These are phyloP conservation scores for Discostella stelligeroides DNA, from an alignment of 108 stramenopile genomes.

Conservation along the genomic window DNA sequence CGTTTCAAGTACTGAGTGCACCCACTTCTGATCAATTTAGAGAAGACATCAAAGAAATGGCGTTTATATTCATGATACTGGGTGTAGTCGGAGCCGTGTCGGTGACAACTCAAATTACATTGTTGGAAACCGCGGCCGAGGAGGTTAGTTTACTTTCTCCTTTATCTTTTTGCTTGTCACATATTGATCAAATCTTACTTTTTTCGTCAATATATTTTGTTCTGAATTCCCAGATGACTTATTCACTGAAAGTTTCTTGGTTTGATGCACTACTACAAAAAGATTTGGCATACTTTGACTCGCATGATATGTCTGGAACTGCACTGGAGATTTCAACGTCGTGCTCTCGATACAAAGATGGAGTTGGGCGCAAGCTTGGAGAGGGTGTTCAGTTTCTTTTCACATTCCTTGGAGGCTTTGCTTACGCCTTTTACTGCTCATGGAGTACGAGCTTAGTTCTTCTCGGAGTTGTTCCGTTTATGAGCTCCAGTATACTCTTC, in stretches of 20 bases:
- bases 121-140: conserved; percentile 2
- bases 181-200: too few relatives aligned
- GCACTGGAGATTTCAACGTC: conserved; percentile 12
- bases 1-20: conserved; percentile 1
- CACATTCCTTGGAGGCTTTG: conserved; percentile 45
- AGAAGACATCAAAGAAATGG: conserved; percentile 4
- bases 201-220: too few relatives aligned
- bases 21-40: conserved; percentile 1
- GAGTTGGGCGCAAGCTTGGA: conserved; percentile 1
- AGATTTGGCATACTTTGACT: conserved; percentile 69
- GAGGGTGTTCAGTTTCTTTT: conserved; percentile 41
- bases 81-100: too few relatives aligned
- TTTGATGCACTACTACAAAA: conserved; percentile 59
- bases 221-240: too few relatives aligned
- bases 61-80: background rate
- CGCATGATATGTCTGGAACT: conserved; percentile 50
- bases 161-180: too few relatives aligned
- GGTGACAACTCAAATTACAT: background rate
- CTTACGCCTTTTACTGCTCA: conserved; percentile 38
- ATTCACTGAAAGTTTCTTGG: conserved; percentile 24
- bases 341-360: too few relatives aligned
- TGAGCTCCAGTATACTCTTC: conserved; percentile 40
- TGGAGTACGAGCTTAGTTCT: conserved; percentile 51
- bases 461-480: conserved; percentile 52
- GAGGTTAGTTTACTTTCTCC: too few relatives aligned